Percentiles rank a stretch among this genome's conserved stretches.
phyloP scores from a whole-genome alignment of 495 filamentous ascomycete species.

The Beverwykella pulmonaria region DNA sequence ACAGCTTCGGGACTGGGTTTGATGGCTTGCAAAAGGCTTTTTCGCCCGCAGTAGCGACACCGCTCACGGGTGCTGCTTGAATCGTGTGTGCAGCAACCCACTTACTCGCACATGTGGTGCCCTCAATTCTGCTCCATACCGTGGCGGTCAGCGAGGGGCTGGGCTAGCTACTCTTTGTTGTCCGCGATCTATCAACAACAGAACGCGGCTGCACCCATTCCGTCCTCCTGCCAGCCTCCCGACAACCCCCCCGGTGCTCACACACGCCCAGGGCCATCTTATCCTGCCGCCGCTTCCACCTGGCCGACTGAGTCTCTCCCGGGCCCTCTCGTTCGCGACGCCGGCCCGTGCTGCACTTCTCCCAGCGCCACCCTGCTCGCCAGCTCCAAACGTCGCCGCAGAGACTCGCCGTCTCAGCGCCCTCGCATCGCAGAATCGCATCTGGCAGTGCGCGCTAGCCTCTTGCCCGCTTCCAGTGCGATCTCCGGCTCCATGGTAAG shows the following conservation, averaged over 20 bases:
- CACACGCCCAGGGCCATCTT: not conserved
- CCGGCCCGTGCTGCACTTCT: not conserved
- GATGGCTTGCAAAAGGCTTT: constrained; percentile 20
- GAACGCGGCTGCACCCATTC: no score
- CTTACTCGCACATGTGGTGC: constrained; percentile 13
- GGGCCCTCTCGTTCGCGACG: constrained; percentile 20
- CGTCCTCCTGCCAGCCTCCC: no score
- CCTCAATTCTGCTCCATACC: not conserved
- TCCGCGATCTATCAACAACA: no score
- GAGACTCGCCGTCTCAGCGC: constrained; percentile 24
- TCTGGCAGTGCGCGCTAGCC: not conserved
- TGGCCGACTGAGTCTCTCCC: constrained; percentile 6
- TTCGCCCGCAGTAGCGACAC: constrained; percentile 7
- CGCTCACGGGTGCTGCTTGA: not conserved
- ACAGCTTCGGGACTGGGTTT: constrained; percentile 28
- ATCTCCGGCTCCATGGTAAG: constrained; percentile 41
- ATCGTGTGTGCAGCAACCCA: not conserved
- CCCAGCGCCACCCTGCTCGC: constrained; percentile 10
- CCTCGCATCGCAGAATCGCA: constrained; percentile 16
- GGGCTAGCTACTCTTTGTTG: no score
- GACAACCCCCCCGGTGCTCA: not conserved
- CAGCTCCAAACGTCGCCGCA: constrained; percentile 25
- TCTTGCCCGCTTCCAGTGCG: constrained; percentile 28
- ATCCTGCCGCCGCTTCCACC: not conserved
- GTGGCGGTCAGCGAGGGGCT: not conserved